A percentile compares a stretch with the other conserved stretches of the same genome.
Conservation (phyloP, 805 yeast species). For the Ogataea ganodermae region DNA sequence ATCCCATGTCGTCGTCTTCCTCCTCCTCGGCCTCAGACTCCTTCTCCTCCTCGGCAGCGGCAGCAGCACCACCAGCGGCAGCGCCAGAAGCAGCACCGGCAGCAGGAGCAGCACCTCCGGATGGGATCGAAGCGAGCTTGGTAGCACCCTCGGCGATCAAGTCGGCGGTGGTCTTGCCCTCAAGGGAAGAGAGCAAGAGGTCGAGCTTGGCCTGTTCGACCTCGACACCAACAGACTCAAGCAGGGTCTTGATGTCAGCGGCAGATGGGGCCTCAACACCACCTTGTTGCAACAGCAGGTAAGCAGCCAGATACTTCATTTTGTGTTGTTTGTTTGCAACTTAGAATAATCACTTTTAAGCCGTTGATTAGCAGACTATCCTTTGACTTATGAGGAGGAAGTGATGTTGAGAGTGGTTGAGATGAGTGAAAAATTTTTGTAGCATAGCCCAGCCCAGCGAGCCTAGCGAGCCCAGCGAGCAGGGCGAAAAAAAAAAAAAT, state of each 20-base stretch:
- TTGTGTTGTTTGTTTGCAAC: conserved; percentile 19
- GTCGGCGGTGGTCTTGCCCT: conserved; percentile 90
- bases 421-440: conserved; percentile 15
- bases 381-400: conserved; percentile 44
- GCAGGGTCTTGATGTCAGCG: conserved; percentile 82
- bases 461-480: neutral
- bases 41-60: conserved; percentile 69
- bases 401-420: neutral
- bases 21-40: conserved; percentile 64
- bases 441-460: neutral
- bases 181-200: conserved; percentile 78
- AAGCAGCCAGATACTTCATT: conserved; percentile 99
- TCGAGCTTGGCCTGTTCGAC: conserved; percentile 87
- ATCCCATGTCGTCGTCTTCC: conserved; percentile 80
- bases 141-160: conserved; percentile 92
- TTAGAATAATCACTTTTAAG: conserved; percentile 81
- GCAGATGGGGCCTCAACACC: conserved; percentile 95
- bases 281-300: conserved; percentile 96
- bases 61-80: conserved; percentile 70
- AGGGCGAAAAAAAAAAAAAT: conserved; percentile 5
- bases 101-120: conserved; percentile 96
- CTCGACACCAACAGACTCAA: conserved; percentile 95
- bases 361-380: conserved; percentile 74
- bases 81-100: conserved; percentile 70
- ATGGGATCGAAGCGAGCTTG: conserved; percentile 96